Evolutionary conservation across 495 filamentous ascomycete species (phyloP), one percentile per base, ranked within the genome.

Genomic region (Schizothecium vesticola): DNA sequence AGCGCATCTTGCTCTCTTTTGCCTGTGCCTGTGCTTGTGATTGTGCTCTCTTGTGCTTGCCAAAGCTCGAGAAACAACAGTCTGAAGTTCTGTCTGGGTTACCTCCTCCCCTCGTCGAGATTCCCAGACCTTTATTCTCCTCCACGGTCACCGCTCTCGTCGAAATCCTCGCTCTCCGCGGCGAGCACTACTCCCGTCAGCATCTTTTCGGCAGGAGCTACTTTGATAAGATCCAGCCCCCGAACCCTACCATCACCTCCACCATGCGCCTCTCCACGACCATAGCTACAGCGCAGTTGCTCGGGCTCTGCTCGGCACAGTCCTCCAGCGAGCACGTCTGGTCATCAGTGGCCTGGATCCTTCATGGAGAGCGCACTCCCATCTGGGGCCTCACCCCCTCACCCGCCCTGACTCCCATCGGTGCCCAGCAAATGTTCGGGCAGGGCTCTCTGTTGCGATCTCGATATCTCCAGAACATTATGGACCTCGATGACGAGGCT

Each of bases 311-410:
- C 70, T 64, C 70, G 13, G 77, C 79, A 2, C 75, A 77, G 60
- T 66, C 73, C 16, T 43, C 55, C 10, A 77, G 73, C 59, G 77
- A 80, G 63, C 77, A 74, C 21, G 75, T 83, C 58, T 83, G 80
- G 80, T 77, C 81, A n/a, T 79, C 79, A 1, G 75, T 78, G 16
- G 74, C 75, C 19, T 83, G 76, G 72, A 63, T 83, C 56, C 64
- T 77, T 22, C 68, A 82, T 69, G 81, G 80, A 60, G 81, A 83
- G 66, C 76, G 75, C 29, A 83, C 76, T 16, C 81, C 81, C 16
- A 29, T 76, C 2, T 64, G 33, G 11, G 23, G 36, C 0, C 16
- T 67, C 1, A 33, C 59, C 9, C 25, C 63, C 11, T 22, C 21
- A 1, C 68, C 75, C 19, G 69, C 62, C 16, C 70, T 83, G n/a